Evolutionary conservation across 805 yeast genomes (phyloP), one percentile per base, ranked within the genome.

Genomic region (Candida sithepensis): DNA sequence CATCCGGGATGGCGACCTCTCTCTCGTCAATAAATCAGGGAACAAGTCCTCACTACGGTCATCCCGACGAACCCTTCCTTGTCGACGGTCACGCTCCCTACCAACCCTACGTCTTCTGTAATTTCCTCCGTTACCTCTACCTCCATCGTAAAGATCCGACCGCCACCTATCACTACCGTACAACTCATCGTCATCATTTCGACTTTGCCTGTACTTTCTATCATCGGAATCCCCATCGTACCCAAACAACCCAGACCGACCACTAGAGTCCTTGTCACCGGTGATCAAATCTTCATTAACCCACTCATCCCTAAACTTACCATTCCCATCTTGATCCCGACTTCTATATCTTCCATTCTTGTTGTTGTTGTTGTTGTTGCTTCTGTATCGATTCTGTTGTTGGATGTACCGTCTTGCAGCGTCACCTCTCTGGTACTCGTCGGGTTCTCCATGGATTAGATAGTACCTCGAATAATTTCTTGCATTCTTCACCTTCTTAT

Each of bases 381-480:
- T 12, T 12, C 34, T 12, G 34, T 30, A 30, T 30, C 34, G 8
- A 30, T 12, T 30, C 6, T 30, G 34, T 30, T 30, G 16, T 30
- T 30, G 16, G 13, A 12, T 14, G 13, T 30, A 30, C n/a, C 34
- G 33, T 16, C 44, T 52, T 19, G 20, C 33, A 23, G 14, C 4
- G 7, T 24, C 20, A 18, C 30, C 39, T 50, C 75, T 57, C 55
- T 68, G 59, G 67, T 60, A 49, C 16, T 46, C 48, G 13, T 79
- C 79, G 2, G 90, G 92, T 59, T 82, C 90, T 3, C 92, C 92
- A 54, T 85, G 84, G 16, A 81, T 59, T 48, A 82, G 67, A 65
- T 85, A 85, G 64, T 83, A 85, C 36, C 86, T 64, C 19, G 88
- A 82, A 45, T 74, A 74, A 13, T 71, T 77, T 20, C 77, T 69